These are phyloP conservation scores for Metarhizium rileyi DNA, from an alignment of 2,329 filamentous ascomycete species.

Conservation along the genomic window DNA sequence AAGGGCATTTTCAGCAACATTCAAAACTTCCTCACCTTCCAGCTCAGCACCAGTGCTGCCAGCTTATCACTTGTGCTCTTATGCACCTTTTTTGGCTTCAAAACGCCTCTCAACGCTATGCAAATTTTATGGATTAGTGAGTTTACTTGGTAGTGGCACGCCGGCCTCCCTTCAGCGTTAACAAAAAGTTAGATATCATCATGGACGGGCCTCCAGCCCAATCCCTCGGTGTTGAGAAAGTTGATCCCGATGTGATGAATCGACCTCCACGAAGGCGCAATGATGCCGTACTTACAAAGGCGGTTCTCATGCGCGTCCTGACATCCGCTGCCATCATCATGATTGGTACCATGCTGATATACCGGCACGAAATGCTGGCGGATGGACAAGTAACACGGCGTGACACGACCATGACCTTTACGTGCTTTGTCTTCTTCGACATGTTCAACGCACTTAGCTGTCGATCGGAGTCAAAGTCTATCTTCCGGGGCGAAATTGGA, in stretches of 20 bases:
- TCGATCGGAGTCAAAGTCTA: conserved; percentile 80
- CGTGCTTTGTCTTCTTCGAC: conserved; percentile 96
- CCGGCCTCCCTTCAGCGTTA: not conserved
- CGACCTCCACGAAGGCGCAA: conserved; percentile 75
- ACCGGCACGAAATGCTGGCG: conserved; percentile 80
- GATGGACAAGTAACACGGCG: conserved; percentile 79
- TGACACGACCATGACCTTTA: conserved; percentile 99
- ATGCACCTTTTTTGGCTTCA: conserved; percentile 86
- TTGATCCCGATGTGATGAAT: conserved; percentile 89
- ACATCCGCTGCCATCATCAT: conserved; percentile 86
- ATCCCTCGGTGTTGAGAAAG: conserved; percentile 88
- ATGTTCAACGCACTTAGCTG: conserved; percentile 98
- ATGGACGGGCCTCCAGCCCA: conserved; percentile 98
- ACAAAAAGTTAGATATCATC: conserved; percentile 65
- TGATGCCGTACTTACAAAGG: conserved; percentile 81
- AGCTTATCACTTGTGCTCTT: conserved; percentile 84
- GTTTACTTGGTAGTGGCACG: conserved; percentile 29
- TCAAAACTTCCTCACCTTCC: conserved; percentile 97
- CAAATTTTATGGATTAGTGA: conserved; percentile 99
- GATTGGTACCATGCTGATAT: conserved; percentile 82
- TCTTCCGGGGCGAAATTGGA: conserved; percentile 76
- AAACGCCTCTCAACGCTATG: conserved; percentile 96
- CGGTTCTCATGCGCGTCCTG: conserved; percentile 73
- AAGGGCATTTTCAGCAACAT: conserved; percentile 99
- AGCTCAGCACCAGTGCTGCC: conserved; percentile 92